Evolutionary conservation across 106 monocot species (phyloP).

Genomic region (Allium cepa): DNA sequence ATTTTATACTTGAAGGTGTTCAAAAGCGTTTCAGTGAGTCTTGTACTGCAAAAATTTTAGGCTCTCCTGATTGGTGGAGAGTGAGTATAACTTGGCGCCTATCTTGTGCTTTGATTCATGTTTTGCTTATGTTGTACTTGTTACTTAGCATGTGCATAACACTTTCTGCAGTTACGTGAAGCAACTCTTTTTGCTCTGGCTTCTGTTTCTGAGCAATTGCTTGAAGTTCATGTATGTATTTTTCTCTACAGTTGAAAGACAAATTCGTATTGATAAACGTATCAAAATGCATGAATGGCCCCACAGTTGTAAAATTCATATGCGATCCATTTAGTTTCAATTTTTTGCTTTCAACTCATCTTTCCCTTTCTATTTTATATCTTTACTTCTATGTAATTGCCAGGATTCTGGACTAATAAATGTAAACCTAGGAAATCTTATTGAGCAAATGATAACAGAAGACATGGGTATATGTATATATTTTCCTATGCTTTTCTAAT

Average conservation of each 20-base stretch:
- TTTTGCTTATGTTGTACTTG: background rate
- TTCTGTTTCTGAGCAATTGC: constrained; percentile 66
- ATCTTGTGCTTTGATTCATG: background rate
- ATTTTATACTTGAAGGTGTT: constrained; percentile 61
- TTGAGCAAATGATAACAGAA: constrained; percentile 72
- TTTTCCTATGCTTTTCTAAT: background rate
- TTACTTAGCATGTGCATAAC: background rate
- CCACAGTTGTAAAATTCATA: background rate
- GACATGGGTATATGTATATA: constrained; percentile 40
- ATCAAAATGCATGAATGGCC: background rate
- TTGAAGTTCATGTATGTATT: constrained; percentile 63
- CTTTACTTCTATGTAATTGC: constrained; percentile 1
- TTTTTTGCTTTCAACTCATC: background rate
- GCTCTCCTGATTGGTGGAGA: constrained; percentile 85
- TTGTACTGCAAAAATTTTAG: constrained; percentile 45
- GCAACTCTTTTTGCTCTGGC: constrained; percentile 76
- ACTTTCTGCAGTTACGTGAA: constrained; percentile 60
- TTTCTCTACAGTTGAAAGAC: constrained; percentile 9
- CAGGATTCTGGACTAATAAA: constrained; percentile 51
- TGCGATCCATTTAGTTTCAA: background rate
- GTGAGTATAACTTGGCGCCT: constrained; percentile 32
- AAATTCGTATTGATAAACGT: background rate
- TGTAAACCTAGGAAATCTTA: constrained; percentile 27
- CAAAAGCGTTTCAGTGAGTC: constrained; percentile 58
- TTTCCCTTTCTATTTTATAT: background rate